These are phyloP conservation scores for Pseudopyricularia cyperi DNA, from an alignment of 2,329 filamentous ascomycete species.

Conservation along the genomic window DNA sequence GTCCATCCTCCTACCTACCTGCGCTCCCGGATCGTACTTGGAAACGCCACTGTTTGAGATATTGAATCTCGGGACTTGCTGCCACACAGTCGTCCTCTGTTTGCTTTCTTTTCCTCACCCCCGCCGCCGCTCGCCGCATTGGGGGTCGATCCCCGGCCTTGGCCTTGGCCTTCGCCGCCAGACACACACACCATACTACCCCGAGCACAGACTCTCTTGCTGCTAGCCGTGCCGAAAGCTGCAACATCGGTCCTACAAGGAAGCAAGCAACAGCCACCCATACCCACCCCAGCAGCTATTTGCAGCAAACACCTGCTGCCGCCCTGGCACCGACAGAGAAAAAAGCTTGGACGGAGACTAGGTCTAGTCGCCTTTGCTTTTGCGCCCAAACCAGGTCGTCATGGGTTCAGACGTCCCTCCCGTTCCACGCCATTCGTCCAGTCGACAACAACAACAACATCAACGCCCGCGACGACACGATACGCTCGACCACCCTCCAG, in stretches of 20 bases:
- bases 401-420: background rate
- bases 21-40: background rate
- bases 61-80: background rate
- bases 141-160: too few species aligned
- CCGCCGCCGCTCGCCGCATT: background rate
- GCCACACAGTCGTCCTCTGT: background rate
- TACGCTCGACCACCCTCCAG: background rate
- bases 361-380: background rate
- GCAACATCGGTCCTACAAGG: too few species aligned
- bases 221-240: too few species aligned
- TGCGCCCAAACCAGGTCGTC: background rate
- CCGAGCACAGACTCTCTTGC: too few species aligned
- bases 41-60: slow-evolving; percentile 3
- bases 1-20: background rate
- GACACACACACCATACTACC: too few species aligned
- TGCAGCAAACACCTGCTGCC: too few species aligned
- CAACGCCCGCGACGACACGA: background rate
- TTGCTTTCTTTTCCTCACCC: background rate
- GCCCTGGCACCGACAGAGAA: too few species aligned
- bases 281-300: too few species aligned
- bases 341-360: too few species aligned
- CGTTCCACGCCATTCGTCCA: background rate
- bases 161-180: too few species aligned
- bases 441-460: background rate
- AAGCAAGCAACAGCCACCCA: too few species aligned